Evolutionary conservation across 2,329 filamentous ascomycete species (phyloP), one percentile per base, ranked within the genome.

Genomic region (Alternaria ethzedia): DNA sequence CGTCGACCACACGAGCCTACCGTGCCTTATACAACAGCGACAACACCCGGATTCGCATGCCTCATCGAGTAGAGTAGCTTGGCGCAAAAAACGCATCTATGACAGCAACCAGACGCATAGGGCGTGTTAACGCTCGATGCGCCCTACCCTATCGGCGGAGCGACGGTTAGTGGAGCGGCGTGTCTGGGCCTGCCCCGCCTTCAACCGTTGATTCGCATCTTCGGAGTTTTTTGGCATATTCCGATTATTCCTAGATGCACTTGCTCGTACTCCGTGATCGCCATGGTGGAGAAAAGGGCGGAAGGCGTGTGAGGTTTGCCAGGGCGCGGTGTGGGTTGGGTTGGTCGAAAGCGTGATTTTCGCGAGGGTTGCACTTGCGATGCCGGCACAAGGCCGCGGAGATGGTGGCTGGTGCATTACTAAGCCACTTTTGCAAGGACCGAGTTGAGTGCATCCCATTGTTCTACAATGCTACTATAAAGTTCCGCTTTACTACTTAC

Each of bases 181-280:
- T 59, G 36, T 57, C 45, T 44, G 32, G 58, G 45, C 52, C 20
- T 57, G 55, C 55, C 55, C 55, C 55, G 45, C 55, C 11, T 41
- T 32, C 49, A 21, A 43, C 51, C 32, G 13, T 43, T 21, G 23
- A 32, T 47, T 41, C 8, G 55, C 45, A 57, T 36, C n/a, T 20
- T 57, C 55, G 55, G 55, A 57, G 28, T 32, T 49, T 41, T 36
- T 25, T 30, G 15, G 21, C 47, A 25, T 43, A 50, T 6, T 50
- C 55, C 55, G 55, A 57, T 9, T 6, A 28, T n/a, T 17, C 26
- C 20, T 49, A 23, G 15, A 17, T 57, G n/a, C 28, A 23, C 13
- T 17, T 50, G 5, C 15, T 41, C 20, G 8, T 47, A 50, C 21
- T 57, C 44, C 55, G 44, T 50, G 55, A 57, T 57, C 32, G 45